phyloP scores from a whole-genome alignment of 768 basidiomycete species.

The Macrocybe gigantea region DNA sequence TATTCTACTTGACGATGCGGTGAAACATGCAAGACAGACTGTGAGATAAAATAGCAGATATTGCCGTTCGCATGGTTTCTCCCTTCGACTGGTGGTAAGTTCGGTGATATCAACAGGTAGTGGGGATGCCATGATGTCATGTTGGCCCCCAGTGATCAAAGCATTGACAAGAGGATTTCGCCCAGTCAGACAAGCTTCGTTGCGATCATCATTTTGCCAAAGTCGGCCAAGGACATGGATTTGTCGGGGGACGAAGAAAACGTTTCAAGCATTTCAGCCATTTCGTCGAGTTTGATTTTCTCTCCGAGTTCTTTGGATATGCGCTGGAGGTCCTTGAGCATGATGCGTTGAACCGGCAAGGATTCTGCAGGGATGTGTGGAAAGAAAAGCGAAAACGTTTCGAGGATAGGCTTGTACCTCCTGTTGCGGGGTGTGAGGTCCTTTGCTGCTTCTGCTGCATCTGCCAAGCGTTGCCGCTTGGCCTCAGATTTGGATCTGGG shows the following conservation, averaged over 20 bases:
- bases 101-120: too few species aligned
- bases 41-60: too few species aligned
- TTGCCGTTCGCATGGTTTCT: too few species aligned
- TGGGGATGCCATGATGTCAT: not conserved
- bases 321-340: slow-evolving; percentile 59
- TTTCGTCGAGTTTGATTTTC: slow-evolving; percentile 70
- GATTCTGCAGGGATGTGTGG: slow-evolving; percentile 42
- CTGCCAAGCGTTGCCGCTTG: not conserved
- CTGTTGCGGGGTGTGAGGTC: slow-evolving; percentile 23
- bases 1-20: too few species aligned
- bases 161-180: too few species aligned
- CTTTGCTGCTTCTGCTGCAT: slow-evolving; percentile 3
- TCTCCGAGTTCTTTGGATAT: slow-evolving; percentile 63
- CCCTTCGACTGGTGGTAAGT: too few species aligned
- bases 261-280: slow-evolving; percentile 72
- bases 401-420: slow-evolving; percentile 44
- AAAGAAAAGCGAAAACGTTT: slow-evolving; percentile 72
- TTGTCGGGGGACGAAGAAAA: slow-evolving; percentile 70
- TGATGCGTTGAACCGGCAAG: slow-evolving; percentile 48
- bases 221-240: slow-evolving; percentile 62
- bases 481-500: slow-evolving; percentile 1
- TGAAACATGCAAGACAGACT: too few species aligned
- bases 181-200: slow-evolving; percentile 37
- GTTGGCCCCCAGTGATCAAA: not conserved
- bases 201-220: slow-evolving; percentile 67